Evolutionary conservation across 1,284 basidiomycete genomes (phyloP), one percentile per base, ranked within the genome.

Genomic region (Taiwanofungus camphoratus): DNA sequence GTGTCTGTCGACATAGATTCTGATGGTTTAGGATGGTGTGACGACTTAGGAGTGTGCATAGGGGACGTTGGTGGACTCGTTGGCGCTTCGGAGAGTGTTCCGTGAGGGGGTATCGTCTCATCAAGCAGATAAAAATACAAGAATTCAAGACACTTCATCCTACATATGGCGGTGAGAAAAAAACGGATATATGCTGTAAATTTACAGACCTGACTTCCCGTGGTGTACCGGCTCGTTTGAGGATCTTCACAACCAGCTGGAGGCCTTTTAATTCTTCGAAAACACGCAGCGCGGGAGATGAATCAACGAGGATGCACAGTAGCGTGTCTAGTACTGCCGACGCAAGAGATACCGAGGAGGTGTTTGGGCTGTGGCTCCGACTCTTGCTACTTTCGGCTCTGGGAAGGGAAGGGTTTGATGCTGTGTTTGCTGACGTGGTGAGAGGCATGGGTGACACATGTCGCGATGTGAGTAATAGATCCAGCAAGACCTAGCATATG

Each of bases 71-170:
- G 41, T n/a, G 7, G 36, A 34, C 20, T 12, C 48, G 61, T 43
- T 45, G 57, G 39, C 11, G 11, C 22, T 42, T 31, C 11, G 18
- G 13, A 36, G 24, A 24, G 16, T 20, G 19, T 8, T 31, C 39
- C 1, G 31, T 16, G 3, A 34, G 32, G n/a, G 16, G 2, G n/a
- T 4, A 8, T 9, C n/a, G 56, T 56, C 60, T 94, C 91, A 47
- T 92, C 91, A 40, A 92, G 69, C 4, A 95, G 73, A 60, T 94
- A 95, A 60, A 92, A 94, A 62, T 93, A 93, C 4, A 95, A 66
- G 55, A 94, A 92, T 59, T 94, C 92, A 19, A 94, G 72, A 52
- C 89, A 92, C 67, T 94, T 93, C 85, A 94, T 93, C 54, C 91
- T 93, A 44, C 3, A 29, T n/a, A n/a, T n/a, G n/a, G n/a, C n/a